phyloP scores from a whole-genome alignment of 805 yeast genomes.

The Kodamaea sagamina region DNA sequence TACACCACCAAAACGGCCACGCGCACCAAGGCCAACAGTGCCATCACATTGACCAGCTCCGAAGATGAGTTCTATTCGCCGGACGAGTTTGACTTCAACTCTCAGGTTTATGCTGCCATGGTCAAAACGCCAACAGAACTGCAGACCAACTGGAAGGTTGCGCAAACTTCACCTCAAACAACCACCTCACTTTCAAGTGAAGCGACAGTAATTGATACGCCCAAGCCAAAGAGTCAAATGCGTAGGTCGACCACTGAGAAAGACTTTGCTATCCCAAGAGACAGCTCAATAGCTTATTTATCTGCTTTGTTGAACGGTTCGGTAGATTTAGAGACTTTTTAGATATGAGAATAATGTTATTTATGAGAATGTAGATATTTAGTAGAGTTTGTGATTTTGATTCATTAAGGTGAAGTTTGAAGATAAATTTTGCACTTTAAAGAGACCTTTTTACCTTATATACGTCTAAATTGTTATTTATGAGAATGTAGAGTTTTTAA shows the following conservation, averaged over 20 bases:
- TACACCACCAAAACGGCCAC: not conserved
- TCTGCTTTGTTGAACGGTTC: slow-evolving; percentile 34
- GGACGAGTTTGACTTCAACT: slow-evolving; percentile 26
- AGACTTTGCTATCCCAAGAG: slow-evolving; percentile 15
- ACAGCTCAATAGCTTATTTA: slow-evolving; percentile 35
- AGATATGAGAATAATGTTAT: too few relatives aligned
- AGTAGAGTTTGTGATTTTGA: too few relatives aligned
- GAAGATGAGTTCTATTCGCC: slow-evolving; percentile 39
- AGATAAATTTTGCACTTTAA: too few relatives aligned
- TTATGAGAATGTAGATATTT: too few relatives aligned
- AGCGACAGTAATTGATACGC: slow-evolving; percentile 11
- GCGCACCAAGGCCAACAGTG: slow-evolving; percentile 4
- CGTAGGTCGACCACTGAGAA: slow-evolving; percentile 5
- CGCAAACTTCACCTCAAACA: slow-evolving; percentile 18
- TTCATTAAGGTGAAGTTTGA: too few relatives aligned
- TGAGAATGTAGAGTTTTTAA: slow-evolving; percentile 2
- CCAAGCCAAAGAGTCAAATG: not conserved
- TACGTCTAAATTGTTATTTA: too few relatives aligned
- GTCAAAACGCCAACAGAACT: slow-evolving; percentile 1
- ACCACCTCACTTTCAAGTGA: slow-evolving; percentile 16
- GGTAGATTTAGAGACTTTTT: slow-evolving; percentile 14
- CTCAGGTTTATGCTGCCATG: not conserved
- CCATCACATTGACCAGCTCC: slow-evolving; percentile 21
- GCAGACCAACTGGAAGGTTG: slow-evolving; percentile 4
- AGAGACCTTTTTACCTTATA: too few relatives aligned